phyloP scores from a whole-genome alignment of 2,329 filamentous ascomycete genomes.

The Truncatella angustata region DNA sequence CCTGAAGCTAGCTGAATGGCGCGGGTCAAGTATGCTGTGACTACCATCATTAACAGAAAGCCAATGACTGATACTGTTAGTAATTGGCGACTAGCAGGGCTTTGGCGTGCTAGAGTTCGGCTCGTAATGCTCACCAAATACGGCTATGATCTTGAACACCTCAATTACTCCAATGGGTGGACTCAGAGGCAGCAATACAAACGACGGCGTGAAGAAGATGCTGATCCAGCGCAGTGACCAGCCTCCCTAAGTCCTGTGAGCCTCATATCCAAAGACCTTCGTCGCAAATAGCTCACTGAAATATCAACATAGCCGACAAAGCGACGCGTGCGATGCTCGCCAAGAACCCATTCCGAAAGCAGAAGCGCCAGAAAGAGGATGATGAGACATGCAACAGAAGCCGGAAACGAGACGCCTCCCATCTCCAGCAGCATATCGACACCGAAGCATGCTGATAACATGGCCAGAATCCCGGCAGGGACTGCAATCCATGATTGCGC shows the following conservation, averaged over 20 bases:
- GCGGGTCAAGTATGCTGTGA: slow-evolving; percentile 54
- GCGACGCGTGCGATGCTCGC: slow-evolving; percentile 44
- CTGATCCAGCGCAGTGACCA: slow-evolving; percentile 60
- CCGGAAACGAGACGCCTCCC: slow-evolving; percentile 53
- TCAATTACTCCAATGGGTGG: slow-evolving; percentile 51
- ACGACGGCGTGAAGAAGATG: slow-evolving; percentile 58
- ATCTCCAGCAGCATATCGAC: slow-evolving; percentile 42
- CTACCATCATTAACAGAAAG: slow-evolving; percentile 50
- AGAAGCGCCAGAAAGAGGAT: slow-evolving; percentile 51
- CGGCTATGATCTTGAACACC: slow-evolving; percentile 56
- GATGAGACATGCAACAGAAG: slow-evolving; percentile 58
- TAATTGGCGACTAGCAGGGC: neutral
- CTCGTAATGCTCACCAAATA: slow-evolving; percentile 47
- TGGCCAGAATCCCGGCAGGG: slow-evolving; percentile 40
- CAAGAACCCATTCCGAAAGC: slow-evolving; percentile 43
- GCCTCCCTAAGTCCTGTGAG: slow-evolving; percentile 52
- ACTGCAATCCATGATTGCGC: slow-evolving; percentile 48
- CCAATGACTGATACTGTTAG: slow-evolving; percentile 43
- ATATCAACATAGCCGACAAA: slow-evolving; percentile 51
- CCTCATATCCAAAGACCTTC: too few species aligned
- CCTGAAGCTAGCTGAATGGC: slow-evolving; percentile 50
- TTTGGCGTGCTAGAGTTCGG: neutral
- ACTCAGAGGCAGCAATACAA: slow-evolving; percentile 57
- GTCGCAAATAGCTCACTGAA: too few species aligned
- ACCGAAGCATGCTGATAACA: slow-evolving; percentile 42